phyloP scores from a whole-genome alignment of 2,329 filamentous ascomycete genomes.

The Aspergillus persii region DNA sequence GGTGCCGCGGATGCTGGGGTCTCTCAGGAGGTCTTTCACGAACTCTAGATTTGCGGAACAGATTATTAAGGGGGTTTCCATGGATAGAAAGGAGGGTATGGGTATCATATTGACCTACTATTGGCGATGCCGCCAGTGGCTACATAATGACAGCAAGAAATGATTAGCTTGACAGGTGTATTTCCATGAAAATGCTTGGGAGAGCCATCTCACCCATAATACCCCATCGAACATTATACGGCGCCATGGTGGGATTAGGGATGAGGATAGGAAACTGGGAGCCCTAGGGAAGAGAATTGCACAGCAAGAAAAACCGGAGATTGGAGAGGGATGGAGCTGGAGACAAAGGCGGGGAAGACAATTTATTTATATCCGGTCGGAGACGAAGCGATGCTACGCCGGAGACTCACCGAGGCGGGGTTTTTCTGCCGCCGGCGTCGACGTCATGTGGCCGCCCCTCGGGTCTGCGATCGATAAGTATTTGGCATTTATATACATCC shows the following conservation, averaged over 20 bases:
- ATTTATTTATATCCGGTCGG: not conserved
- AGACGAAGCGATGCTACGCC: not conserved
- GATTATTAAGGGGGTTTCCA: not conserved
- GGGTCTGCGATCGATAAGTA: too few species aligned
- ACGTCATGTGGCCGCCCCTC: not conserved
- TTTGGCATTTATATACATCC: not conserved
- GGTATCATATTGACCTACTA: constrained; percentile 24
- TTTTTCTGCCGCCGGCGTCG: not conserved
- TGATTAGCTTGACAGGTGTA: constrained; percentile 13
- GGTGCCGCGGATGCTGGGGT: constrained; percentile 68
- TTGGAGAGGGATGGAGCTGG: not conserved
- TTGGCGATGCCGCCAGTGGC: constrained; percentile 46
- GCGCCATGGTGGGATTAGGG: constrained; percentile 26
- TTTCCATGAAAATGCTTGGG: not conserved
- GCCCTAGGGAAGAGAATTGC: too few species aligned
- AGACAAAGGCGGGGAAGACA: not conserved
- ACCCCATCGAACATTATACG: constrained; percentile 42
- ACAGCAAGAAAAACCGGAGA: not conserved
- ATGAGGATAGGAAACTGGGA: not conserved
- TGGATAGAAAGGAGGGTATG: not conserved
- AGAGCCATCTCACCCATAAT: constrained; percentile 38
- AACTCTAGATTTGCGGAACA: constrained; percentile 48
- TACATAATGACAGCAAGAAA: constrained; percentile 17
- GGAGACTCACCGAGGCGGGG: not conserved
- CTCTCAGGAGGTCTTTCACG: constrained; percentile 72